A percentile compares a stretch with the other conserved stretches of the same genome.
Conservation (phyloP, 306 rosid species). For the Cajanus cajan region DNA sequence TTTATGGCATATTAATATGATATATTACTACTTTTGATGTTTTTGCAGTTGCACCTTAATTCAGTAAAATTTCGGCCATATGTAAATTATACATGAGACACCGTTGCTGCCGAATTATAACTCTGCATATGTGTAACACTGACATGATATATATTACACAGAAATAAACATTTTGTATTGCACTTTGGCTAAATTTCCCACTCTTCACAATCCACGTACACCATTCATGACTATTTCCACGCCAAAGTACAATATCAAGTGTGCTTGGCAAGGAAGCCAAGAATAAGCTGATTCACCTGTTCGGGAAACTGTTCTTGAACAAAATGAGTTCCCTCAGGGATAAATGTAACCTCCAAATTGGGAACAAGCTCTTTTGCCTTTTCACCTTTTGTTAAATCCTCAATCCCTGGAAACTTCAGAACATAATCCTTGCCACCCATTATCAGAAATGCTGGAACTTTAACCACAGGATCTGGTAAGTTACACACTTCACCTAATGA, state of each 20-base stretch:
- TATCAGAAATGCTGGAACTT: slow-evolving; percentile 61
- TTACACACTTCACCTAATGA: slow-evolving; percentile 43
- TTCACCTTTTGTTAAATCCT: slow-evolving; percentile 55
- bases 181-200: too few relatives aligned
- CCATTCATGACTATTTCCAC: too few relatives aligned
- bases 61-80: too few relatives aligned
- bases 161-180: too few relatives aligned
- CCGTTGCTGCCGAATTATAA: too few relatives aligned
- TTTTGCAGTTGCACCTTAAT: too few relatives aligned
- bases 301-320: slow-evolving; percentile 80
- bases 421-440: slow-evolving; percentile 66
- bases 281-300: slow-evolving; percentile 62
- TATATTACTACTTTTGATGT: too few relatives aligned
- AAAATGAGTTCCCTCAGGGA: slow-evolving; percentile 86
- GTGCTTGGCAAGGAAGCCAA: slow-evolving; percentile 62
- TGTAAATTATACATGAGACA: too few relatives aligned
- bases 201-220: too few relatives aligned
- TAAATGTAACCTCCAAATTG: slow-evolving; percentile 51
- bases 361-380: slow-evolving; percentile 58
- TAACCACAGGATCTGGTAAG: slow-evolving; percentile 45
- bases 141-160: too few relatives aligned
- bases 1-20: too few relatives aligned
- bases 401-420: slow-evolving; percentile 59
- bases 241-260: slow-evolving; percentile 31
- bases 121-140: too few relatives aligned